Evolutionary conservation across 2,329 filamentous ascomycete genomes (phyloP).

Genomic region (Epichloe scottii): DNA sequence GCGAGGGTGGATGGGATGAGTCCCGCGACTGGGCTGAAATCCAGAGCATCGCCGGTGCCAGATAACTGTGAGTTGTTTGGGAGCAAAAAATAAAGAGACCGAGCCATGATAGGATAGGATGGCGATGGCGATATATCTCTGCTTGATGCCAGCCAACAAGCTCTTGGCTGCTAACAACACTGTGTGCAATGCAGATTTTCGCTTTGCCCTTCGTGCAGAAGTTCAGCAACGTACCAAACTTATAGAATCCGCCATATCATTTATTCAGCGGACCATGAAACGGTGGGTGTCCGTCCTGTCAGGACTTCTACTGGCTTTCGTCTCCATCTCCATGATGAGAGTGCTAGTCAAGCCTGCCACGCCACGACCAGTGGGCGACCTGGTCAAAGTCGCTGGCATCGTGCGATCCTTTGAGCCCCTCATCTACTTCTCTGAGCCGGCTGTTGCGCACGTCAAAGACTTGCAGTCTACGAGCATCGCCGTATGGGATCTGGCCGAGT

Average conservation of each 20-base stretch:
- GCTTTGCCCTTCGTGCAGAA: slow-evolving; percentile 77
- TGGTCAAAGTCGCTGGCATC: slow-evolving; percentile 81
- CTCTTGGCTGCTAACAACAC: neutral
- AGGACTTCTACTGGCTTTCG: slow-evolving; percentile 46
- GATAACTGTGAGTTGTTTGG: slow-evolving; percentile 36
- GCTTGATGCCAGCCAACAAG: too few species aligned
- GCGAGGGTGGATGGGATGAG: slow-evolving; percentile 22
- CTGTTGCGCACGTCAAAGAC: slow-evolving; percentile 72
- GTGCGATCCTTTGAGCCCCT: slow-evolving; percentile 87
- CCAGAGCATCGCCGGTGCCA: slow-evolving; percentile 16
- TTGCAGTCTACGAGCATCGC: slow-evolving; percentile 85
- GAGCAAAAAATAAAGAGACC: neutral
- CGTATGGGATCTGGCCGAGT: slow-evolving; percentile 90
- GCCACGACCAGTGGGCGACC: slow-evolving; percentile 38
- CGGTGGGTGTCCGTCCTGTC: slow-evolving; percentile 57
- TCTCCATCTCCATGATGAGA: slow-evolving; percentile 53
- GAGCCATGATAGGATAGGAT: too few species aligned
- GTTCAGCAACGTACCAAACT: slow-evolving; percentile 79
- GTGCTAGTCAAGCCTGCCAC: slow-evolving; percentile 56
- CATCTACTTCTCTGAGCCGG: slow-evolving; percentile 89
- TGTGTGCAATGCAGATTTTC: slow-evolving; percentile 51
- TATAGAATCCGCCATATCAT: slow-evolving; percentile 59
- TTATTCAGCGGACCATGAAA: slow-evolving; percentile 51
- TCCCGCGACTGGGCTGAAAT: slow-evolving; percentile 11
- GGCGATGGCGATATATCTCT: too few species aligned